A percentile compares a stretch with the other conserved stretches of the same genome.
Conservation (phyloP, 73 alveolate species). For the Paramecium octaurelia region DNA sequence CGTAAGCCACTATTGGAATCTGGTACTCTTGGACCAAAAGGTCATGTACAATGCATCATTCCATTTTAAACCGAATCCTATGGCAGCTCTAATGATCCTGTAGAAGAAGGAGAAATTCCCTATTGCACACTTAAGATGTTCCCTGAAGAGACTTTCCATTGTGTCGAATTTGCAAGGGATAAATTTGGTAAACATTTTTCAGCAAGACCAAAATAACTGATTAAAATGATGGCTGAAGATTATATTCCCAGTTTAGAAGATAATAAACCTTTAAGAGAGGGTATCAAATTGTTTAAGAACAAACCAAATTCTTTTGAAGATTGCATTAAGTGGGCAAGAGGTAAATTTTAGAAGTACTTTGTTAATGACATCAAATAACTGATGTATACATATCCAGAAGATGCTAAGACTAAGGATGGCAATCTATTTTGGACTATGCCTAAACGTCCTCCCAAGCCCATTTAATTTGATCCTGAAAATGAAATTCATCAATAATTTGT, state of each 20-base stretch:
- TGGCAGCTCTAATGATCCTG: conserved; percentile 91
- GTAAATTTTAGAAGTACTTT: conserved; percentile 72
- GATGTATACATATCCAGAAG: conserved; percentile 86
- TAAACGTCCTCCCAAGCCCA: conserved; percentile 81
- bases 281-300: conserved; percentile 73
- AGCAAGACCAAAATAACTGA: conserved; percentile 67
- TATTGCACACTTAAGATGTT: conserved; percentile 96
- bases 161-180: conserved; percentile 97
- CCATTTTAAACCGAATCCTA: conserved; percentile 93
- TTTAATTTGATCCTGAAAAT: conserved; percentile 22
- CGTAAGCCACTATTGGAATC: conserved; percentile 89
- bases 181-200: conserved; percentile 82
- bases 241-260: conserved; percentile 64
- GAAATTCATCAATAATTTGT: conserved; percentile 6
- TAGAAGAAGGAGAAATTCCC: conserved; percentile 92
- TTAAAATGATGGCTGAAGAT: conserved; percentile 25
- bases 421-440: conserved; percentile 96
- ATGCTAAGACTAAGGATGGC: conserved; percentile 90
- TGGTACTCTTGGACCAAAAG: conserved; percentile 98
- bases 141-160: conserved; percentile 95
- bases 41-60: conserved; percentile 91
- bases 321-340: conserved; percentile 80
- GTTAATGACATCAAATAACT: conserved; percentile 73
- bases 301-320: conserved; percentile 78
- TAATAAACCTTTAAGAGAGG: conserved; percentile 69